These are phyloP conservation scores for Spatholobus suberectus DNA, from an alignment of 306 rosid species.

Conservation along the genomic window DNA sequence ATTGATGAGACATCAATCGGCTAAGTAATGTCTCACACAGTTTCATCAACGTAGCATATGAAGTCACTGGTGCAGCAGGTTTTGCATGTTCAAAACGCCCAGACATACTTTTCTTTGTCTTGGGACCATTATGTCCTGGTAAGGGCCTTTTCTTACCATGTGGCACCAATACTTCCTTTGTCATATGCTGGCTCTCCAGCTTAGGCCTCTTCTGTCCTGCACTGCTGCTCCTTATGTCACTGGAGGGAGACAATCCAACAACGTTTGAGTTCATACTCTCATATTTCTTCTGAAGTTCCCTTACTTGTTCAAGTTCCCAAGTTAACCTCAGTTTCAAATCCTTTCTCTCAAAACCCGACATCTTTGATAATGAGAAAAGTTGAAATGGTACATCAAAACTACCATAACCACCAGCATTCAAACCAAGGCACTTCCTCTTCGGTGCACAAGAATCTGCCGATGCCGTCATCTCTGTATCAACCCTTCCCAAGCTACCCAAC, in stretches of 20 bases:
- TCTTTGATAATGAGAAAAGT: slow-evolving; percentile 58
- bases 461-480: slow-evolving; percentile 62
- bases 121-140: slow-evolving; percentile 70
- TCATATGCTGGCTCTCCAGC: slow-evolving; percentile 48
- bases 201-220: slow-evolving; percentile 70
- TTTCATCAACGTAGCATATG: slow-evolving; percentile 64
- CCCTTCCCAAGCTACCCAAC: slow-evolving; percentile 76
- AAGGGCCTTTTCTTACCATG: slow-evolving; percentile 65
- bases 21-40: slow-evolving; percentile 65
- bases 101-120: slow-evolving; percentile 50
- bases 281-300: slow-evolving; percentile 67
- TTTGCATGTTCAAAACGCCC: slow-evolving; percentile 57
- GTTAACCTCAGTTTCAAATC: slow-evolving; percentile 65
- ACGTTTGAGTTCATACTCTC: slow-evolving; percentile 47
- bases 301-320: slow-evolving; percentile 80
- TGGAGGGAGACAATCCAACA: slow-evolving; percentile 59
- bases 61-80: slow-evolving; percentile 47
- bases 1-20: slow-evolving; percentile 63
- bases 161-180: slow-evolving; percentile 47
- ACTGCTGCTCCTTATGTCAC: slow-evolving; percentile 71
- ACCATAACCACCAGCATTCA: slow-evolving; percentile 59
- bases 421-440: slow-evolving; percentile 63
- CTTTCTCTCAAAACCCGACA: slow-evolving; percentile 77
- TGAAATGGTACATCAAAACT: slow-evolving; percentile 69
- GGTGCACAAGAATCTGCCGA: slow-evolving; percentile 73